Evolutionary conservation across 148 eudicot species (phyloP), one percentile per base, ranked within the genome.

Genomic region (Rhododendron simsii): DNA sequence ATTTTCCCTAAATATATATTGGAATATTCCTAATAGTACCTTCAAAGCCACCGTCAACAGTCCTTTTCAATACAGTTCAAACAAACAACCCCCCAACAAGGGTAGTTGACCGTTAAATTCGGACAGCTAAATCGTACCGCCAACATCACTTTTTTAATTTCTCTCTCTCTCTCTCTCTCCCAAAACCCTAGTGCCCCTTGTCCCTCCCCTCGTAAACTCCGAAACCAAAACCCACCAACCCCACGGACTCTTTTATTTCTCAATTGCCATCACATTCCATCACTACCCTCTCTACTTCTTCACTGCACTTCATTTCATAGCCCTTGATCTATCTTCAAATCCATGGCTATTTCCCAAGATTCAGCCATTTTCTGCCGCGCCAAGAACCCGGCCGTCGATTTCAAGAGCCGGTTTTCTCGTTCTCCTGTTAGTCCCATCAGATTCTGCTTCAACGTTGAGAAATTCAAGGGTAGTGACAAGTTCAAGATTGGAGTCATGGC

Each of bases 321-420:
- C 3, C 51, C n/a, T 83, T 59, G 2, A 47, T 16, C 63, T 21
- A 12, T 5, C 69, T 16, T 53, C 44, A 51, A 21, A 71, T 33
- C 78, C 80, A 90, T 90, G 91, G 88, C 91, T 82, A 63, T 83
- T 23, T 79, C 87, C n/a, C 85, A 85, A 41, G 86, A 87, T 85
- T 90, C 87, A 67, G 85, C 85, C 44, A 50, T 82, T 10, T 81
- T 79, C 16, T 74, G 82, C 80, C 45, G 63, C 21, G 12, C 55
- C 26, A 85, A 82, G 78, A 82, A 81, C 45, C 26, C 82, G 39
- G 15, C 30, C 30, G 18, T 77, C 63, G 67, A 79, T 37, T 53
- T 77, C 7, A 85, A 80, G 76, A 88, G 59, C 5, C 14, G 85
- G 81, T 28, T 84, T 7, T 88, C 85, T 13, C 83, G 84, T 18